Conservation (phyloP, 371 early-diverging fungal genomes). For the Mortierella polycephala region DNA sequence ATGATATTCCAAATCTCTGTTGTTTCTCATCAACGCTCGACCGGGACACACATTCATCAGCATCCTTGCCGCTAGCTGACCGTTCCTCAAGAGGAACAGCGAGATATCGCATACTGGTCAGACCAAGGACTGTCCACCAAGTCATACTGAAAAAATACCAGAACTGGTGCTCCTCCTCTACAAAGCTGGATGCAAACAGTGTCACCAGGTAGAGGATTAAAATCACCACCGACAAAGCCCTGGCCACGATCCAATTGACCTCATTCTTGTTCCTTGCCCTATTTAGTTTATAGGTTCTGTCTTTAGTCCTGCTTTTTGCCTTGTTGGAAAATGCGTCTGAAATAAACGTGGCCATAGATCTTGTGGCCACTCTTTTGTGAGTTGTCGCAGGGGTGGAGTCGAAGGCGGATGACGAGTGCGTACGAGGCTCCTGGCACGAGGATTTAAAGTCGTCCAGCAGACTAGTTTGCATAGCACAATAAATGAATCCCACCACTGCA, state of each 20-base stretch:
- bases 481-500: conserved; percentile 42
- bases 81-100: neutral
- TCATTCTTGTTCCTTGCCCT: conserved; percentile 24
- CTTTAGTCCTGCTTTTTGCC: too few species aligned
- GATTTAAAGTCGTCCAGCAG: conserved; percentile 25
- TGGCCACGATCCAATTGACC: conserved; percentile 35
- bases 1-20: neutral
- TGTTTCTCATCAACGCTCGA: too few species aligned
- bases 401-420: neutral
- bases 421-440: conserved; percentile 28
- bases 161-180: conserved; percentile 82
- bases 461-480: conserved; percentile 36
- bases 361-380: neutral
- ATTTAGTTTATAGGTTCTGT: neutral
- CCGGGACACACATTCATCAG: too few species aligned
- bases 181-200: conserved; percentile 77
- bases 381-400: too few species aligned
- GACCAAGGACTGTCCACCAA: conserved; percentile 56
- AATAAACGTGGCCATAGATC: conserved; percentile 5
- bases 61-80: too few species aligned
- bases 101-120: conserved; percentile 55
- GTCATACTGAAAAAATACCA: conserved; percentile 81
- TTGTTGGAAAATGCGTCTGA: conserved; percentile 8
- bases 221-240: conserved; percentile 49
- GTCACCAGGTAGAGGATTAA: conserved; percentile 62